Percentiles rank a stretch among this genome's conserved stretches.
phyloP scores from a whole-genome alignment of 306 rosid species.

The Fragaria ananassa region DNA sequence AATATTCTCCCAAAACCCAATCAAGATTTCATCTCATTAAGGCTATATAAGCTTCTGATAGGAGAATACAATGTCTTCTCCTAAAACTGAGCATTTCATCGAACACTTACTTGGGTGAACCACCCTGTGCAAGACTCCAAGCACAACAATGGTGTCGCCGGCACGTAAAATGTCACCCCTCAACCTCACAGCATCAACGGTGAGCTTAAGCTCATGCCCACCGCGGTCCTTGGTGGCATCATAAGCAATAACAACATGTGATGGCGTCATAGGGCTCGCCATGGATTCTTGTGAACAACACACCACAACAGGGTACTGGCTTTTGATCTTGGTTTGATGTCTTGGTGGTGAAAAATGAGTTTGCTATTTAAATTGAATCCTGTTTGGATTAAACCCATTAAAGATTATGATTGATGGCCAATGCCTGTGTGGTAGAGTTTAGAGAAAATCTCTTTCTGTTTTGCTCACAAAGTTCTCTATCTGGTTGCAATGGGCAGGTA shows the following conservation, averaged over 20 bases:
- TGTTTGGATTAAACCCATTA: neutral
- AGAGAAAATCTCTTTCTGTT: neutral
- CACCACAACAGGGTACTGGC: constrained; percentile 8
- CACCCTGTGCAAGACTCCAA: constrained; percentile 53
- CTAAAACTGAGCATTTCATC: neutral
- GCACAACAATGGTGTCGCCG: constrained; percentile 51
- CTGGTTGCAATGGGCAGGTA: neutral
- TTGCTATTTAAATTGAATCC: neutral
- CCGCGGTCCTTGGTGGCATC: constrained; percentile 61
- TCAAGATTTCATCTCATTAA: neutral
- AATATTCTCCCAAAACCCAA: neutral
- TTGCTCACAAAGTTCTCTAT: neutral
- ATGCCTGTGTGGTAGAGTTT: neutral
- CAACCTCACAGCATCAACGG: constrained; percentile 28
- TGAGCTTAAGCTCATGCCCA: constrained; percentile 38
- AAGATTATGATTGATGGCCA: constrained; percentile 8
- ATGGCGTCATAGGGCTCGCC: constrained; percentile 36
- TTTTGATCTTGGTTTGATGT: constrained; percentile 8
- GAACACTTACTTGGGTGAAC: constrained; percentile 53
- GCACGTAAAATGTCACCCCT: constrained; percentile 39
- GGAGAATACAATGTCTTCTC: too few species aligned
- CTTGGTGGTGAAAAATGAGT: neutral
- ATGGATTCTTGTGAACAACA: constrained; percentile 8
- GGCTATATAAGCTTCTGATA: too few species aligned
- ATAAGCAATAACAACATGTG: constrained; percentile 48